Percentiles rank a stretch among this genome's conserved stretches.
These are phyloP conservation scores for Arabis hirsuta DNA, from an alignment of 345 rosid genomes.

Conservation along the genomic window DNA sequence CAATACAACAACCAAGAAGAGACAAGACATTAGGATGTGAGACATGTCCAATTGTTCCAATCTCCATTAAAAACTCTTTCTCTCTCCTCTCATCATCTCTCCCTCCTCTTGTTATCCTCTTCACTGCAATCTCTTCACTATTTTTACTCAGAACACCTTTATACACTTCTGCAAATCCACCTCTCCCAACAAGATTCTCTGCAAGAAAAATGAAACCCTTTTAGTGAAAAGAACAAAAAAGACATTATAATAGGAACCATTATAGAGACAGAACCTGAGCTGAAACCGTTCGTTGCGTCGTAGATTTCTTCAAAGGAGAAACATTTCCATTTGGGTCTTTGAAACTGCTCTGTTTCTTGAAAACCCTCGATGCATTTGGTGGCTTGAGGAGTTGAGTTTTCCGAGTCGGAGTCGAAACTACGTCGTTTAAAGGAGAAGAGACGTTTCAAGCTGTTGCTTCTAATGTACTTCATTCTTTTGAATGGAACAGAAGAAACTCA, in stretches of 20 bases:
- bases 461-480: slow-evolving; percentile 68
- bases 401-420: slow-evolving; percentile 53
- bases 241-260: no score
- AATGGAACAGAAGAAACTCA: slow-evolving; percentile 27
- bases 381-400: slow-evolving; percentile 39
- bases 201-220: not conserved
- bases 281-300: slow-evolving; percentile 73
- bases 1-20: slow-evolving; percentile 86
- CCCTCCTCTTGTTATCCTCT: slow-evolving; percentile 70
- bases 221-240: no score
- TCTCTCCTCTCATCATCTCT: slow-evolving; percentile 87
- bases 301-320: slow-evolving; percentile 82
- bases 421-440: slow-evolving; percentile 76
- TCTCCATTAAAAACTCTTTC: slow-evolving; percentile 89
- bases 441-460: slow-evolving; percentile 81
- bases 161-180: slow-evolving; percentile 95
- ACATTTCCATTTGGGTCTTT: slow-evolving; percentile 89
- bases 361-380: slow-evolving; percentile 40
- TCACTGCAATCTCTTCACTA: slow-evolving; percentile 83
- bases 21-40: slow-evolving; percentile 79
- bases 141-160: slow-evolving; percentile 53
- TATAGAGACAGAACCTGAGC: slow-evolving; percentile 53
- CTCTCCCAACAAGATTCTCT: slow-evolving; percentile 85
- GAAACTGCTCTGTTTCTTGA: slow-evolving; percentile 44
- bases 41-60: slow-evolving; percentile 93